Percentiles rank a stretch among this genome's conserved stretches.
Conservation (phyloP, 1,284 basidiomycete genomes). For the Vanrija humicola region DNA sequence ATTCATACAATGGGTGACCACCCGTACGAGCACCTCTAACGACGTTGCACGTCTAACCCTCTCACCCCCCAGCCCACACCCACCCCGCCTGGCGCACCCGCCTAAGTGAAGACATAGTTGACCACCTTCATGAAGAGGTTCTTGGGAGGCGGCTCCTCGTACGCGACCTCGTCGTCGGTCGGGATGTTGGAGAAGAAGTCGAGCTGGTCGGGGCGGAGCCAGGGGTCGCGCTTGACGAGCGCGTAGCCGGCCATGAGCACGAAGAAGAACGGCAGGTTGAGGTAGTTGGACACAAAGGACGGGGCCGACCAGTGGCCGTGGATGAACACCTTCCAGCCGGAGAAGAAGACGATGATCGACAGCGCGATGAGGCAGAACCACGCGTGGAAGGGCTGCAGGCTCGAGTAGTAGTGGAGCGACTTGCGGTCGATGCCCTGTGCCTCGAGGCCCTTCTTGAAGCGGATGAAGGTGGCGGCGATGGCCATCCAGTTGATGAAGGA, state of each 20-base stretch:
- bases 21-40: too few relatives aligned
- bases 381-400: neutral
- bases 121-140: conserved; percentile 58
- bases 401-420: conserved; percentile 15
- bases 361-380: conserved; percentile 16
- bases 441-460: conserved; percentile 28
- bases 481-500: conserved; percentile 20
- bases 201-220: conserved; percentile 61
- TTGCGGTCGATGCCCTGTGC: conserved; percentile 27
- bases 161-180: conserved; percentile 58
- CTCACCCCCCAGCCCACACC: too few relatives aligned
- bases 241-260: conserved; percentile 14
- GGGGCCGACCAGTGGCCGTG: conserved; percentile 34
- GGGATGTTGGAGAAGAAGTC: conserved; percentile 78
- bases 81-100: too few relatives aligned
- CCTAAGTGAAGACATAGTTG: conserved; percentile 28
- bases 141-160: conserved; percentile 66
- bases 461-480: conserved; percentile 26
- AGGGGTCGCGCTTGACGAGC: conserved; percentile 51
- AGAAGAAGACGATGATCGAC: conserved; percentile 22
- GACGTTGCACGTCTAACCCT: too few relatives aligned
- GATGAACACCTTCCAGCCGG: conserved; percentile 25
- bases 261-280: conserved; percentile 27
- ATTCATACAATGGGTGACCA: too few relatives aligned
- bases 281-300: conserved; percentile 28